These are phyloP conservation scores for Boletales sp. DNA, from an alignment of 768 basidiomycete species.

Conservation along the genomic window DNA sequence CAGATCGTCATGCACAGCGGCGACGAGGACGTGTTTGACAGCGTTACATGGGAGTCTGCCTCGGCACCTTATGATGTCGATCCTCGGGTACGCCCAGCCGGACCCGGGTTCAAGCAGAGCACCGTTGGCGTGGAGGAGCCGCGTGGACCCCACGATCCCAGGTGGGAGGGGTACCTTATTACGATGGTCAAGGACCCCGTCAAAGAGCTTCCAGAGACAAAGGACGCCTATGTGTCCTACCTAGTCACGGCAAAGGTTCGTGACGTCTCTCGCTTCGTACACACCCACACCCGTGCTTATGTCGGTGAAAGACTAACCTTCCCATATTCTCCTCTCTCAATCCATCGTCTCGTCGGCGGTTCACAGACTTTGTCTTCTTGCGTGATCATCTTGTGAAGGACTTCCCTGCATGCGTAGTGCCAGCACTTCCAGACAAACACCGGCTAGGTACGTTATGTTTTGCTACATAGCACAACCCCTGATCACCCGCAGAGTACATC, in stretches of 20 bases:
- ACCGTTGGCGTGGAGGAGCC: constrained; percentile 65
- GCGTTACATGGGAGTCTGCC: constrained; percentile 86
- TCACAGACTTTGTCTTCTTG: constrained; percentile 96
- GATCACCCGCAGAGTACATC: constrained; percentile 71
- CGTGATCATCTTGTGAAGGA: constrained; percentile 83
- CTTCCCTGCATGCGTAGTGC: constrained; percentile 98
- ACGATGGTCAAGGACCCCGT: constrained; percentile 87
- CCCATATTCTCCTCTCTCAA: constrained; percentile 75
- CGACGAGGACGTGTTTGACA: constrained; percentile 89
- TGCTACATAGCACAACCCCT: not conserved
- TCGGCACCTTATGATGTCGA: constrained; percentile 52
- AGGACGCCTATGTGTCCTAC: constrained; percentile 96
- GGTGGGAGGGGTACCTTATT: constrained; percentile 86
- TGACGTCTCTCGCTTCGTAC: not conserved
- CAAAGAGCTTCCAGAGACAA: constrained; percentile 94
- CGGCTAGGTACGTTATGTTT: constrained; percentile 66
- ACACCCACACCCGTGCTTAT: constrained; percentile 5
- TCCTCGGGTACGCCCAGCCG: constrained; percentile 38
- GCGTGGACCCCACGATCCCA: constrained; percentile 70
- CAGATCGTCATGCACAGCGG: constrained; percentile 64
- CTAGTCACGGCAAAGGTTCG: constrained; percentile 83
- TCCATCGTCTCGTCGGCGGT: constrained; percentile 80
- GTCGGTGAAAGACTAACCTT: constrained; percentile 71
- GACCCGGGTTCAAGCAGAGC: constrained; percentile 82
- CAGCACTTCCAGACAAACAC: constrained; percentile 95